These are phyloP conservation scores for Styphnolobium japonicum DNA, from an alignment of 306 rosid genomes.

Conservation along the genomic window DNA sequence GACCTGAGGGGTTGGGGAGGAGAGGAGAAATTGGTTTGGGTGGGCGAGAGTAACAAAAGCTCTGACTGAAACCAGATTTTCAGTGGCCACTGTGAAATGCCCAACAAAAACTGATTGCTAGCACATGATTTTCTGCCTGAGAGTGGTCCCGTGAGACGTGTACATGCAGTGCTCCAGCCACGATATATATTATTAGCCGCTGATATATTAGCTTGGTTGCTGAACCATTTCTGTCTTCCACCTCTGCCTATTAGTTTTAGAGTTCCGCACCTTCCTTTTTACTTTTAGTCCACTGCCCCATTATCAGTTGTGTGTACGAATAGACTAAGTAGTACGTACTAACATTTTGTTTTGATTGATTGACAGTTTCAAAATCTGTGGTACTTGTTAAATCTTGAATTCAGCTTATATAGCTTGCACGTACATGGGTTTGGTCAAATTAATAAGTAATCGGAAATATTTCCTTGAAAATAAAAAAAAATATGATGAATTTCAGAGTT, in stretches of 20 bases:
- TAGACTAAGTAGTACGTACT: not conserved
- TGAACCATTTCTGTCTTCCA: not conserved
- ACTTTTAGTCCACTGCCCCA: conserved; percentile 28
- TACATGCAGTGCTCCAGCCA: conserved; percentile 11
- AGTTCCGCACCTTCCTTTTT: not conserved
- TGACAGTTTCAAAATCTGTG: conserved; percentile 6
- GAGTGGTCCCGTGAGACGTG: conserved; percentile 35
- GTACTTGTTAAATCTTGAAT: not conserved
- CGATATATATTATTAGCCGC: not conserved
- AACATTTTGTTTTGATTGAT: not conserved
- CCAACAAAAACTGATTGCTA: conserved; percentile 36
- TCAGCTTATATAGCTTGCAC: not conserved
- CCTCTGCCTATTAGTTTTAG: not conserved
- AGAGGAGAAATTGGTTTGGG: not conserved
- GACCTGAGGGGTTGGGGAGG: not conserved
- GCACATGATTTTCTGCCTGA: conserved; percentile 40
- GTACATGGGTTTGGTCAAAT: not conserved
- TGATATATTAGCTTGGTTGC: not conserved
- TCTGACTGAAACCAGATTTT: conserved; percentile 10
- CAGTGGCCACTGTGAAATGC: conserved; percentile 43
- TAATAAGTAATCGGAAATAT: not conserved
- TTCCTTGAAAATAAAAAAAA: not conserved
- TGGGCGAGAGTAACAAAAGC: conserved; percentile 16
- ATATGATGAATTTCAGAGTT: not conserved
- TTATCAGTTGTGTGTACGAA: conserved; percentile 11